phyloP scores from a whole-genome alignment of 345 rosid genomes.

The Sapria himalayana region DNA sequence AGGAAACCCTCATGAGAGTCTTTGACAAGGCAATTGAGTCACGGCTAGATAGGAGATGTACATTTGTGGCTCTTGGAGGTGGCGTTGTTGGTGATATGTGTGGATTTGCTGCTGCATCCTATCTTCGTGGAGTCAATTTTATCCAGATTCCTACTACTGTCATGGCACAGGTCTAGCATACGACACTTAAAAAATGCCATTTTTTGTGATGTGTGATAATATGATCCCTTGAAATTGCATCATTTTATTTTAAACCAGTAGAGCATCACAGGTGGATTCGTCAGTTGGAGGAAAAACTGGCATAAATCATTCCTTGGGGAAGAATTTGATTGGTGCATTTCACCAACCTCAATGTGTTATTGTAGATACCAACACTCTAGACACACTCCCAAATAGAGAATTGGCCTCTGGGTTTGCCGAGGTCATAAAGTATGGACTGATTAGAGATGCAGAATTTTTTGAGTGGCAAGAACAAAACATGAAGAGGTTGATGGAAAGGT shows the following conservation, averaged over 20 bases:
- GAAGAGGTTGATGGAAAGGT: slow-evolving; percentile 60
- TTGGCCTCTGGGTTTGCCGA: slow-evolving; percentile 88
- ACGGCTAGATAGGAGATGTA: slow-evolving; percentile 56
- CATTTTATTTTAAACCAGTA: slow-evolving; percentile 7
- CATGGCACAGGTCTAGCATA: slow-evolving; percentile 91
- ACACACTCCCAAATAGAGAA: slow-evolving; percentile 79
- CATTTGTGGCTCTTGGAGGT: slow-evolving; percentile 95
- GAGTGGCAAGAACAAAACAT: slow-evolving; percentile 95
- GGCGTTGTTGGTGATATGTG: slow-evolving; percentile 98
- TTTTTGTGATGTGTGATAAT: no score
- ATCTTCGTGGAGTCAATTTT: slow-evolving; percentile 92
- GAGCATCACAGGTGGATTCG: slow-evolving; percentile 71
- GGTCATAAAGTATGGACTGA: slow-evolving; percentile 89
- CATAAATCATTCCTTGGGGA: slow-evolving; percentile 79
- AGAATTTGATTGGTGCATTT: slow-evolving; percentile 94
- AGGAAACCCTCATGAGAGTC: slow-evolving; percentile 81
- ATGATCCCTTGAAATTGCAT: no score
- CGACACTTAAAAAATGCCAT: no score
- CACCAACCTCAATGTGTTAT: slow-evolving; percentile 97
- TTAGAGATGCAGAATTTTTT: slow-evolving; percentile 82
- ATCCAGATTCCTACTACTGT: slow-evolving; percentile 97
- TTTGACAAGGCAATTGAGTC: slow-evolving; percentile 90
- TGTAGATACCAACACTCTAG: slow-evolving; percentile 68
- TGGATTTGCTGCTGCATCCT: slow-evolving; percentile 90
- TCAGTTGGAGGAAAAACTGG: slow-evolving; percentile 99